Conservation (phyloP, 495 filamentous ascomycete species). For the Rhizodiscina lignyota region DNA sequence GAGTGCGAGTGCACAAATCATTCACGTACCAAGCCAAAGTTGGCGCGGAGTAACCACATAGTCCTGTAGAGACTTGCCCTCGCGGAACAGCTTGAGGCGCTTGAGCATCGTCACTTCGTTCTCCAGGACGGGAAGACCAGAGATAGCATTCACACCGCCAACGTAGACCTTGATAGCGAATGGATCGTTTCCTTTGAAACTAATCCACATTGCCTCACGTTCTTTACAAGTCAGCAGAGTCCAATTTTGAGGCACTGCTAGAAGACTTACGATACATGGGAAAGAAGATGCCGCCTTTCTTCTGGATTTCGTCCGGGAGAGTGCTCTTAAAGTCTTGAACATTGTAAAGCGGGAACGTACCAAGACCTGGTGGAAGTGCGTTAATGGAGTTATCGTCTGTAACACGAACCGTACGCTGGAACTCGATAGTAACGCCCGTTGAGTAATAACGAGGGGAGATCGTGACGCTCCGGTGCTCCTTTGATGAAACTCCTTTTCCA, state of each 20-base stretch:
- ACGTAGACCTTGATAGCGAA: constrained; percentile 5
- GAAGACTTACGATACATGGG: constrained; percentile 7
- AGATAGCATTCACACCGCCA: constrained; percentile 6
- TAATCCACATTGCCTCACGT: constrained; percentile 8
- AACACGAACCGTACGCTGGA: constrained; percentile 8
- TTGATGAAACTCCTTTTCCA: too few relatives aligned
- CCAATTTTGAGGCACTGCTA: not conserved
- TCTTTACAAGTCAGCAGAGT: too few relatives aligned
- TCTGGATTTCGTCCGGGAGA: constrained; percentile 4
- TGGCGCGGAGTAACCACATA: constrained; percentile 7
- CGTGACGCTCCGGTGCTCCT: too few relatives aligned
- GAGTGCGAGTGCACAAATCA: too few relatives aligned
- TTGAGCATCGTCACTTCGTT: too few relatives aligned
- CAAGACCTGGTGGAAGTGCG: constrained; percentile 2
- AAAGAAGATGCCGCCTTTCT: constrained; percentile 6
- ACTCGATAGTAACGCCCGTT: too few relatives aligned
- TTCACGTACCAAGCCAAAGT: too few relatives aligned
- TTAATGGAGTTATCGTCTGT: constrained; percentile 3
- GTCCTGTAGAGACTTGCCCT: too few relatives aligned
- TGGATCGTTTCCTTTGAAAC: constrained; percentile 1
- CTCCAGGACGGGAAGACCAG: constrained; percentile 2
- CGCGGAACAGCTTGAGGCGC: too few relatives aligned
- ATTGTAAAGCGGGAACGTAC: constrained; percentile 7
- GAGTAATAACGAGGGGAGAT: too few relatives aligned
- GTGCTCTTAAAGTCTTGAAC: constrained; percentile 2